Base-by-base conservation (phyloP, 371 early-diverging fungal species). In the Apophysomyces elegans region DNA sequence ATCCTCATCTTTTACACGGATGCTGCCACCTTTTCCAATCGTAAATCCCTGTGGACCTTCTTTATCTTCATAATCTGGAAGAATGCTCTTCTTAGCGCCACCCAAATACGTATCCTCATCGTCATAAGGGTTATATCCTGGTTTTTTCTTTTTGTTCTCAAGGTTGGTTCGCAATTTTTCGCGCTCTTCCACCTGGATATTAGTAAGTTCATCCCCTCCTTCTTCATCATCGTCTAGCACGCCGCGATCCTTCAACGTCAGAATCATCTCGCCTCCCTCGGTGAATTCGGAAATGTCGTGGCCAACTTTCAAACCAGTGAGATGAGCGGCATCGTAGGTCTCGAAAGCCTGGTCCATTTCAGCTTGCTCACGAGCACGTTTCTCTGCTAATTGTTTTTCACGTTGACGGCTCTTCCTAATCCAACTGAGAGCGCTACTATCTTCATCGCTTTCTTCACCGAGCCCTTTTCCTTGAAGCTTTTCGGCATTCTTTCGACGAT, bases 221-320 rank as follows among this genome's bases (percentile, higher is more conserved):
- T 88, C 90, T n/a, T 80, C 80, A 35, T 74, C 84, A 67, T 90
- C 86, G 39, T 90, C 94, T 38, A 88, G 71, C 62, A 95, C 91
- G 0, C 84, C 85, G 14, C 85, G 80, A 75, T 98, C 98, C 68
- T 94, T 94, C 16, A 98, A 73, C 0, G 95, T 94, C 64, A 98
- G 77, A 57, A 97, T 92, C 1, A 87, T 84, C 63, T 97, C 97
- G 1, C 80, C 83, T 12, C 88, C 90, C 66, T 88, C 90, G 5
- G 75, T 77, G 46, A 97, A 88, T 35, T 92, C 91, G 1, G 84
- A 69, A 41, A 94, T 36, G 46, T 83, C 85, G 71, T 96, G 96
- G 0, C 84, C 90, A 2, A 97, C 95, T 43, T 86, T 79, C 7
- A 96, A 68, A 1, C 96, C 97, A 1, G 79, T 68, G 4, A 96